phyloP scores from a whole-genome alignment of 2,329 filamentous ascomycete genomes.

The Stachybotrys chlorohalonatus region DNA sequence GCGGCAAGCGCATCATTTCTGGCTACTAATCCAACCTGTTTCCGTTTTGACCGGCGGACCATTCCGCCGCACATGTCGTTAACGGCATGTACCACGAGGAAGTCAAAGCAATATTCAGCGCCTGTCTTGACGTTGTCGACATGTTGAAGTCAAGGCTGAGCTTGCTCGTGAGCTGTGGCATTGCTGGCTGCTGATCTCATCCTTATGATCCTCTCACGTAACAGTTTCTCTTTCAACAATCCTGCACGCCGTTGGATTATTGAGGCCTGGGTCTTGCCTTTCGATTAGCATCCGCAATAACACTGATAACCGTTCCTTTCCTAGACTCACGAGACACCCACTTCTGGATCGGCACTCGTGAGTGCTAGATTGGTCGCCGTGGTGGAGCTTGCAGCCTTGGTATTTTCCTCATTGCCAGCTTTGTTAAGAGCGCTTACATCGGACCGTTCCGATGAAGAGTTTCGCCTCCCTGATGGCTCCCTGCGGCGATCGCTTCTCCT shows the following conservation, averaged over 20 bases:
- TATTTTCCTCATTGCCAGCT: constrained; percentile 44
- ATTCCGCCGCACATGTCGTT: too few relatives aligned
- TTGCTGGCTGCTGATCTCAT: constrained; percentile 21
- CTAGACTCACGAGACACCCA: constrained; percentile 10
- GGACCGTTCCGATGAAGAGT: constrained; percentile 43
- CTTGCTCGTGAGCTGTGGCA: background rate
- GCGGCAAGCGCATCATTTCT: too few relatives aligned
- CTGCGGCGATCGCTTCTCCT: constrained; percentile 5
- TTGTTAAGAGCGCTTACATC: constrained; percentile 38
- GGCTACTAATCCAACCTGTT: too few relatives aligned
- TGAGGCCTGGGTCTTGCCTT: constrained; percentile 5
- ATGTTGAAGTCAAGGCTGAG: background rate
- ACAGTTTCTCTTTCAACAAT: background rate
- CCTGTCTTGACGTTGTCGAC: background rate
- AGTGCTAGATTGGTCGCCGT: constrained; percentile 9
- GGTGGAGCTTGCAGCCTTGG: constrained; percentile 12
- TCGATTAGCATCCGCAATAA: constrained; percentile 5
- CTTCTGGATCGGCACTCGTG: constrained; percentile 10
- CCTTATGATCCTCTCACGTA: constrained; percentile 1
- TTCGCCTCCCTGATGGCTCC: constrained; percentile 27
- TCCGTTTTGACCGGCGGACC: too few relatives aligned
- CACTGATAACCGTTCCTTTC: background rate
- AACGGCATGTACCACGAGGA: too few relatives aligned
- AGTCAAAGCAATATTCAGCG: background rate
- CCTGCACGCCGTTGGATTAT: constrained; percentile 2